Percentiles rank a stretch among this genome's conserved stretches.
phyloP scores from a whole-genome alignment of 768 basidiomycete genomes.

The Phylloporus sp. region DNA sequence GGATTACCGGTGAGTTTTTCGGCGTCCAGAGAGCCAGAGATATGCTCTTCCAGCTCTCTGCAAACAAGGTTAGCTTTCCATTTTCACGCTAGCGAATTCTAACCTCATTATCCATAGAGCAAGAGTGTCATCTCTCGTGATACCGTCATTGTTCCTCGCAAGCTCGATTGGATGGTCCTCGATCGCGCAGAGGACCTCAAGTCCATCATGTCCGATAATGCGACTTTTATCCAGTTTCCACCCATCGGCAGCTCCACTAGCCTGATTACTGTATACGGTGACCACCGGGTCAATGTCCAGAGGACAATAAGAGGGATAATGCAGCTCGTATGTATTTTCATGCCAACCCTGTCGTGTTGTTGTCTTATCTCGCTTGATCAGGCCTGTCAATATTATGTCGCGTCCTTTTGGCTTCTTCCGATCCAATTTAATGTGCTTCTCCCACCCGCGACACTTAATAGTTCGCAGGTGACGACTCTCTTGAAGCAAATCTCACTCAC shows the following conservation, averaged over 20 bases:
- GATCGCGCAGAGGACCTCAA: slow-evolving; percentile 92
- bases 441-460: slow-evolving; percentile 75
- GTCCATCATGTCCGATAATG: slow-evolving; percentile 92
- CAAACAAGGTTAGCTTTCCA: slow-evolving; percentile 60
- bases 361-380: slow-evolving; percentile 28
- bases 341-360: slow-evolving; percentile 18
- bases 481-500: slow-evolving; percentile 82
- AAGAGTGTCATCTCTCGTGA: slow-evolving; percentile 89
- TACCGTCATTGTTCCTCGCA: slow-evolving; percentile 90
- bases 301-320: slow-evolving; percentile 91
- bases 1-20: slow-evolving; percentile 98
- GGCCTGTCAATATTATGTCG: slow-evolving; percentile 94
- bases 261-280: slow-evolving; percentile 89
- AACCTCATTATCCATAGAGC: slow-evolving; percentile 44
- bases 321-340: slow-evolving; percentile 67
- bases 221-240: slow-evolving; percentile 92
- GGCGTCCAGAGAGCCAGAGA: slow-evolving; percentile 92
- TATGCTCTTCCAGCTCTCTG: slow-evolving; percentile 86
- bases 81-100: not conserved
- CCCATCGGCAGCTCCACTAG: slow-evolving; percentile 89
- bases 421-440: slow-evolving; percentile 89
- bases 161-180: slow-evolving; percentile 98
- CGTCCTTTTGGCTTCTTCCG: slow-evolving; percentile 95
- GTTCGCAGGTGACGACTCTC: slow-evolving; percentile 75
- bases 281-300: slow-evolving; percentile 90